A percentile compares a stretch with the other conserved stretches of the same genome.
Conservation (phyloP, 2,329 filamentous ascomycete species). For the Exophiala sideris region DNA sequence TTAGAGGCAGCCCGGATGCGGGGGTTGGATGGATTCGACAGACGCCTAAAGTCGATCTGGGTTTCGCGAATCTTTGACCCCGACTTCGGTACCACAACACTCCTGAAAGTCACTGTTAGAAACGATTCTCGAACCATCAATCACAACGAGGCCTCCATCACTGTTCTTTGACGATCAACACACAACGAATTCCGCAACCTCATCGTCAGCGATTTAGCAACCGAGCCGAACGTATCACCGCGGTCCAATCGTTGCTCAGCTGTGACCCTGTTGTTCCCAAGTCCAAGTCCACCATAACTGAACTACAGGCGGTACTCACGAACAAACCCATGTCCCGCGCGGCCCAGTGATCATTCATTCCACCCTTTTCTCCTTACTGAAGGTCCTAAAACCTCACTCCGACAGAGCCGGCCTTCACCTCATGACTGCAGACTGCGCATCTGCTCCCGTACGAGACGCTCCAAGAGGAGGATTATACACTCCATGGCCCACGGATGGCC, state of each 20-base stretch:
- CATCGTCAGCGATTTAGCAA: too few relatives aligned
- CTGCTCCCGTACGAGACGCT: neutral
- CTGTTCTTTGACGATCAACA: too few relatives aligned
- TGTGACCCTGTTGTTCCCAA: too few relatives aligned
- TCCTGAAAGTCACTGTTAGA: neutral
- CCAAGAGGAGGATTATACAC: conserved; percentile 11
- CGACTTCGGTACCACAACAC: neutral
- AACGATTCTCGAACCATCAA: neutral
- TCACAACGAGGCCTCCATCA: neutral
- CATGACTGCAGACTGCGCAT: conserved; percentile 1
- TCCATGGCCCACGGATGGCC: conserved; percentile 29
- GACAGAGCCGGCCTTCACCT: conserved; percentile 4
- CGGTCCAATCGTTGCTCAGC: too few relatives aligned
- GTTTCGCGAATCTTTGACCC: neutral
- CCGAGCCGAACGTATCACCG: too few relatives aligned
- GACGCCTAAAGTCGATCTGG: too few relatives aligned
- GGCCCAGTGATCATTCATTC: neutral
- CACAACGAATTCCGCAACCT: too few relatives aligned
- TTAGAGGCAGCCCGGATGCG: neutral
- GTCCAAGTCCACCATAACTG: too few relatives aligned
- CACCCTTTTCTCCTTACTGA: neutral
- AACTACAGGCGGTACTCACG: neutral
- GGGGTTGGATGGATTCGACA: neutral
- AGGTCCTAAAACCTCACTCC: neutral
- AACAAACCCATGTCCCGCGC: neutral